Evolutionary conservation across 345 rosid genomes (phyloP).

Genomic region (Moricandia arvensis): DNA sequence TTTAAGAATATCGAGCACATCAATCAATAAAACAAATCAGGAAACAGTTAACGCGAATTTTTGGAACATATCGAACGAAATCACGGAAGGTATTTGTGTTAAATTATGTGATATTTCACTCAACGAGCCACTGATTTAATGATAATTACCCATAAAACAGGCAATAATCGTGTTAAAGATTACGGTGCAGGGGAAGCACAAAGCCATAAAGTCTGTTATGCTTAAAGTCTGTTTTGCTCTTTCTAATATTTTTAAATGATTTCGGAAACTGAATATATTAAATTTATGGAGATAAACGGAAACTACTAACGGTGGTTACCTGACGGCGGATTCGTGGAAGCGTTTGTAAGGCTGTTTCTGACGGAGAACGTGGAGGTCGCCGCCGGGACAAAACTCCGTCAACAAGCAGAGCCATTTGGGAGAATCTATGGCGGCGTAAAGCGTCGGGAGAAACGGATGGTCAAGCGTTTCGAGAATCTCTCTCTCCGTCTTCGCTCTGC

Average conservation of each 20-base stretch:
- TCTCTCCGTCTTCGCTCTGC: conserved; percentile 79
- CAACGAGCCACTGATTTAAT: background rate
- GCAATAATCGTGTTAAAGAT: conserved; percentile 23
- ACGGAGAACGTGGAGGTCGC: conserved; percentile 98
- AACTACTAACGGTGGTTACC: conserved; percentile 47
- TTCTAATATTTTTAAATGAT: conserved; percentile 2
- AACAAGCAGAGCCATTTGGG: conserved; percentile 80
- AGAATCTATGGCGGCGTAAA: conserved; percentile 69
- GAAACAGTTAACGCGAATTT: background rate
- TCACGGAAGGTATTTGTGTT: background rate
- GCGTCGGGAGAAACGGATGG: conserved; percentile 86
- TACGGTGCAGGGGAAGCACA: background rate
- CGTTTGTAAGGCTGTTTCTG: conserved; percentile 76
- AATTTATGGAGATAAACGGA: conserved; percentile 20
- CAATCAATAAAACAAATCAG: conserved; percentile 11
- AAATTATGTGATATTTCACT: background rate
- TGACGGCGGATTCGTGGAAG: conserved; percentile 82
- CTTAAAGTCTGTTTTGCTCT: conserved; percentile 2
- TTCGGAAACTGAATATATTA: conserved; percentile 10
- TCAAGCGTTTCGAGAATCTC: conserved; percentile 78
- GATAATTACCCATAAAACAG: conserved; percentile 4
- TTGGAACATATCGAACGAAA: background rate
- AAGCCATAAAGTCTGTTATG: conserved; percentile 37
- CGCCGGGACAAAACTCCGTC: conserved; percentile 94
- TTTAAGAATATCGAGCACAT: conserved; percentile 20